These are phyloP conservation scores for Candida methanosorbosa DNA, from an alignment of 805 yeast species.

Conservation along the genomic window DNA sequence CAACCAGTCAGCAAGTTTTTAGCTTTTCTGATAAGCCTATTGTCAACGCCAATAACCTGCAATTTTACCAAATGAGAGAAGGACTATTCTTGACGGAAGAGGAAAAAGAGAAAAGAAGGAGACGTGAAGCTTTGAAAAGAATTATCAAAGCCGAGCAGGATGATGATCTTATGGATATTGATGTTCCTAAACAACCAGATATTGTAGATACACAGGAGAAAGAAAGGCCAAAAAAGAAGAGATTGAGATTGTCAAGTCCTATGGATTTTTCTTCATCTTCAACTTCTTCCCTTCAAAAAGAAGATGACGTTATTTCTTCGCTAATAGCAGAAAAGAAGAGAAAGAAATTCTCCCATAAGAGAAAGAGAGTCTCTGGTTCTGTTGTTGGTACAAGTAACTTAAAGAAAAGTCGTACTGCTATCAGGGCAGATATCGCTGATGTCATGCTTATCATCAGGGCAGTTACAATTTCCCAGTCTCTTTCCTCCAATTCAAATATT, in stretches of 20 bases:
- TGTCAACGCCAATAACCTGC: constrained; percentile 13
- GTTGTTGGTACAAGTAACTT: background rate
- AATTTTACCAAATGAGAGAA: too few relatives aligned
- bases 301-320: constrained; percentile 17
- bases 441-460: constrained; percentile 50
- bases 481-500: constrained; percentile 41
- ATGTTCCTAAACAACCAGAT: too few relatives aligned
- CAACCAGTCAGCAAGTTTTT: too few relatives aligned
- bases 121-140: background rate
- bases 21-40: constrained; percentile 2
- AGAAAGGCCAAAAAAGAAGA: background rate
- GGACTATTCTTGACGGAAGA: too few relatives aligned
- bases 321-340: constrained; percentile 22
- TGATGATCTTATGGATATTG: background rate
- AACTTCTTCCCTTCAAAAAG: too few relatives aligned
- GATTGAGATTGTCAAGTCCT: background rate
- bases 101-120: background rate
- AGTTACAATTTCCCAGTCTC: constrained; percentile 59
- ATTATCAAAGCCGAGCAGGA: background rate
- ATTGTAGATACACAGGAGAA: too few relatives aligned
- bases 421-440: constrained; percentile 20
- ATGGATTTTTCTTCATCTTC: too few relatives aligned
- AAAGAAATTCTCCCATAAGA: constrained; percentile 12
- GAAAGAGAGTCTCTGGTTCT: background rate
- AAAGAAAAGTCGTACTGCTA: constrained; percentile 14